These are phyloP conservation scores for Psilocybe mexicana DNA, from an alignment of 1,284 basidiomycete genomes.

Conservation along the genomic window DNA sequence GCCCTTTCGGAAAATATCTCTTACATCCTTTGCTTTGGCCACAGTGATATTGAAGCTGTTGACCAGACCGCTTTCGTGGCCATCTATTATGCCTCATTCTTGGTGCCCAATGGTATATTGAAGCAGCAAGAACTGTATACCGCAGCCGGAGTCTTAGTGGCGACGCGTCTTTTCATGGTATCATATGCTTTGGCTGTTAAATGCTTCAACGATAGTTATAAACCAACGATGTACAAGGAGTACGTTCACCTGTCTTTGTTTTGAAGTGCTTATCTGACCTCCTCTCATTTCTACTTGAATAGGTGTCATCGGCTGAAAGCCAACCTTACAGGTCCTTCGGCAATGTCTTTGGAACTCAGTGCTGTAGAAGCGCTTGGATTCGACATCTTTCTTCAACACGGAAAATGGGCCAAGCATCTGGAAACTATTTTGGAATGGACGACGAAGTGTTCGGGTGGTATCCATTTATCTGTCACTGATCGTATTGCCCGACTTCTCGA, in stretches of 20 bases:
- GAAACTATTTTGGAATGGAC: conserved; percentile 25
- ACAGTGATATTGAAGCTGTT: background rate
- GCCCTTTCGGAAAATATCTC: background rate
- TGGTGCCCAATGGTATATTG: conserved; percentile 29
- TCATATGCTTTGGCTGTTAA: conserved; percentile 58
- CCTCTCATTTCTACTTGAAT: background rate
- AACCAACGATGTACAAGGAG: conserved; percentile 13
- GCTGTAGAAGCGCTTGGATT: conserved; percentile 27
- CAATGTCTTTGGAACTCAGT: conserved; percentile 21
- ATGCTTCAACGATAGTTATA: conserved; percentile 51
- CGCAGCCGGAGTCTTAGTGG: conserved; percentile 32
- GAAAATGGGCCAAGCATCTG: conserved; percentile 7
- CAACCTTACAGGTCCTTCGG: conserved; percentile 1
- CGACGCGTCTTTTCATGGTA: conserved; percentile 42
- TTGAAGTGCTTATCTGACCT: background rate
- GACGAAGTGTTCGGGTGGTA: background rate
- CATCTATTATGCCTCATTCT: conserved; percentile 47
- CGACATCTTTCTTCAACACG: conserved; percentile 21
- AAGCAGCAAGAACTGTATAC: conserved; percentile 11
- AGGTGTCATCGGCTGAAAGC: background rate
- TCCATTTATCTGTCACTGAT: background rate
- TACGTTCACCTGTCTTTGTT: background rate
- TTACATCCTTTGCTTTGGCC: background rate
- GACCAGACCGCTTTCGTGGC: conserved; percentile 37
- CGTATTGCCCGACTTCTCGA: background rate